Base-by-base conservation (phyloP, 805 yeast genomes). In the Metschnikowia drakensbergensis region DNA sequence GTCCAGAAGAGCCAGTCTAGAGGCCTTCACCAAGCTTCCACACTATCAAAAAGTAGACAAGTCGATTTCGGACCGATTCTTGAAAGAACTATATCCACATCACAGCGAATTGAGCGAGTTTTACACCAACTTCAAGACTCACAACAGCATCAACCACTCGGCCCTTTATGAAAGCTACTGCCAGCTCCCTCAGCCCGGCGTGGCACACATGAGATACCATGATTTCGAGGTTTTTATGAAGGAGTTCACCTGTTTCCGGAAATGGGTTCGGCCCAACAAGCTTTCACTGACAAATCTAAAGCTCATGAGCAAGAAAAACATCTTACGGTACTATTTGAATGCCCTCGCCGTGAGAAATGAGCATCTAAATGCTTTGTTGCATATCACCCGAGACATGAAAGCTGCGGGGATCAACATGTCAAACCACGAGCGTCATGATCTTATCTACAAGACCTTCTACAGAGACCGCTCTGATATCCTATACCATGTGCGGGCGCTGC, bases 361-460 rank as follows among this genome's bases (percentile, higher is more conserved):
- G 3, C 63, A 65, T 39, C 39, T 64, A 6, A 41, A 43, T 11
- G 58, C 55, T 50, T 54, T 64, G 30, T 53, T 59, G 45, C 54
- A 54, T 4, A 53, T 72, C 0, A 46, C 70, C 7, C 52, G 55
- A 36, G 76, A 71, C 47, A 46, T 69, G 44, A 58, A 57, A 11
- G 40, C 45, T 4, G 54, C 60, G 3, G 57, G 53, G 1, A 48
- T 69, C 17, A 70, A 71, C 7, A 46, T 70, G 6, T 60, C 71
- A 0, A 45, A 57, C 3, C 48, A 46, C 23, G 75, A 72, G 53
- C 71, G 63, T 46, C 62, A 59, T 29, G 47, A 54, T 35, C 46
- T 70, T 47, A 41, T 71, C 5, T 64, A 59, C 45, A 54, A 61
- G 46, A 57, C 60, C 3, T 71, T 68, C 48, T 72, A 58, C 55